Evolutionary conservation across 257 asterid genomes (phyloP).

Genomic region (Fraxinus pennsylvanica): DNA sequence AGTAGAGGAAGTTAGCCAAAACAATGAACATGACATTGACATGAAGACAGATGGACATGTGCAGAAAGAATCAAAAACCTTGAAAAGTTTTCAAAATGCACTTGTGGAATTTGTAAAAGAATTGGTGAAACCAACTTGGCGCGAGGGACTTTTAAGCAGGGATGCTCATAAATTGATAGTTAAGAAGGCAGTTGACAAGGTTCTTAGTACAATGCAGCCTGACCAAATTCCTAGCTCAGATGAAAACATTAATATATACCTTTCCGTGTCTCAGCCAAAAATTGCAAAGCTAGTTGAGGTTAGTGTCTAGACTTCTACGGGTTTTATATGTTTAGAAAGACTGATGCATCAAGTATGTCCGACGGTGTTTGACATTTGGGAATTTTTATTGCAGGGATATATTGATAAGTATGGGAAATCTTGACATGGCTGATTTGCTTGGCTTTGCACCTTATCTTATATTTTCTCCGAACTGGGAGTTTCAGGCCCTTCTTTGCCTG

Average conservation of each 20-base stretch:
- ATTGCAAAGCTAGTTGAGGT: slow-evolving; percentile 83
- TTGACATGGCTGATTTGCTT: slow-evolving; percentile 37
- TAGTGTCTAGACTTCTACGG: slow-evolving; percentile 39
- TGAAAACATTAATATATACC: slow-evolving; percentile 53
- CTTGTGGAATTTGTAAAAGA: slow-evolving; percentile 79
- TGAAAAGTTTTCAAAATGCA: slow-evolving; percentile 58
- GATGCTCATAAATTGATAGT: slow-evolving; percentile 81
- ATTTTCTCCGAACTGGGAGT: slow-evolving; percentile 25
- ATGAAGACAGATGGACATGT: slow-evolving; percentile 33
- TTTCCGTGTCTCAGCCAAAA: slow-evolving; percentile 57
- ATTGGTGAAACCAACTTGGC: slow-evolving; percentile 80
- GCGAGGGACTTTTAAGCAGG: slow-evolving; percentile 68
- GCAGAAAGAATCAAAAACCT: slow-evolving; percentile 47
- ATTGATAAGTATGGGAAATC: slow-evolving; percentile 63
- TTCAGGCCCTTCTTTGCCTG: slow-evolving; percentile 27
- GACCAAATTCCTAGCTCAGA: slow-evolving; percentile 67
- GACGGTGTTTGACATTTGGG: slow-evolving; percentile 31
- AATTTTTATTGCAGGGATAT: slow-evolving; percentile 73
- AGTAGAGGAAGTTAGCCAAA: slow-evolving; percentile 42
- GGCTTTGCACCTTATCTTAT: slow-evolving; percentile 17
- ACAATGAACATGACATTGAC: slow-evolving; percentile 37
- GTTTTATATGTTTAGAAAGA: slow-evolving; percentile 20
- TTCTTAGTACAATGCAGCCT: slow-evolving; percentile 57
- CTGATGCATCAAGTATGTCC: slow-evolving; percentile 13
- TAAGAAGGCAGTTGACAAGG: slow-evolving; percentile 72